Evolutionary conservation across 345 rosid genomes (phyloP), one percentile per base, ranked within the genome.

Genomic region (Hypericum perforatum): DNA sequence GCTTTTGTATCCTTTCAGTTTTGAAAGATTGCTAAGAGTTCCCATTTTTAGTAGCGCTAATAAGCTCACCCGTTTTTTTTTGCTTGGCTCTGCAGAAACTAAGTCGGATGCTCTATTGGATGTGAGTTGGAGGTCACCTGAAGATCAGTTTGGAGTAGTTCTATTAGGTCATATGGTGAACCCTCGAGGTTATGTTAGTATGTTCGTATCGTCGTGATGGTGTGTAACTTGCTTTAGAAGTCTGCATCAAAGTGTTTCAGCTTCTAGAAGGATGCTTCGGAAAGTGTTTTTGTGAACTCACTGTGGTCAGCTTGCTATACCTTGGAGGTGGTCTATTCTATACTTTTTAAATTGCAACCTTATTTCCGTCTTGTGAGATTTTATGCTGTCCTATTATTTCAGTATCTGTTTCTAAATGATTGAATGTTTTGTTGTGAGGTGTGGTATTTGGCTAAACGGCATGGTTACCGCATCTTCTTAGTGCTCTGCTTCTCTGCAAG

Each of bases 341-440:
- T 69, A 56, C 80, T 59, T 75, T 22, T 22, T 46, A 39, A 49
- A 59, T 44, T 41, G 43, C 71, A 52, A 16, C 69, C 69, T 70
- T 73, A 61, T 68, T 64, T 29, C 49, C 66, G 56, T 69, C 32
- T 58, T 51, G 62, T 67, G 46, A 53, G 46, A 10, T 62, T 53
- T 63, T 36, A 58, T 60, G 62, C 61, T 63, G 43, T 22, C 22
- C 59, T 63, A 10, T 57, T 64, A 48, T 59, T 63, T 46, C 64
- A 37, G 46, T 49, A 54, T 60, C 48, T 54, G 50, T 67, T 69
- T 70, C 86, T 75, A 70, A 75, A 77, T 56, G 51, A 50, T 70
- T 74, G 49, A 61, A 59, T 80, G 71, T 75, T 82, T 75, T 70
- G 66, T 82, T 78, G 68, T 75, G 90, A 82, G 79, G 90, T 78